These are phyloP conservation scores for Viridothelium virens DNA, from an alignment of 495 filamentous ascomycete species.

Conservation along the genomic window DNA sequence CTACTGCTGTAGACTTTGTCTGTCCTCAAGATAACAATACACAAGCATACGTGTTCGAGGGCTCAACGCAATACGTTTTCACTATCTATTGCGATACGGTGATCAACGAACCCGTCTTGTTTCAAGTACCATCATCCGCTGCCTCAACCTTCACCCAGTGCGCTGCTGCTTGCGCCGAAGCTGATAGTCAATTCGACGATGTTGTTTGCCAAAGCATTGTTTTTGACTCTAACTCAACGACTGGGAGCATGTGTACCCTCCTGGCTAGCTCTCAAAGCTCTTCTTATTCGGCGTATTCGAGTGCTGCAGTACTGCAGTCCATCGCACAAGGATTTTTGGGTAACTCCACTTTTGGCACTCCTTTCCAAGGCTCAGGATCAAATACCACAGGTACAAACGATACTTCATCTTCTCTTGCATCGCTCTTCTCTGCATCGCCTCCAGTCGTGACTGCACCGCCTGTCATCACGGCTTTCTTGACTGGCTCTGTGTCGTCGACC, in stretches of 20 bases:
- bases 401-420: not conserved
- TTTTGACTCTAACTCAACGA: not conserved
- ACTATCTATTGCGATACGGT: not conserved
- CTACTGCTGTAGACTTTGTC: not conserved
- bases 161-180: not conserved
- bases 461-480: not conserved
- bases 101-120: not conserved
- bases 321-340: not conserved
- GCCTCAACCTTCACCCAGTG: not conserved
- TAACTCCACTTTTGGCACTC: not conserved
- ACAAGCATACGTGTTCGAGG: not conserved
- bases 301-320: not conserved
- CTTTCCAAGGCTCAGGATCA: not conserved
- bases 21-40: constrained; percentile 2
- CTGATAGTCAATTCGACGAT: not conserved
- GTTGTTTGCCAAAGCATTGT: not conserved
- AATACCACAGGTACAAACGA: not conserved
- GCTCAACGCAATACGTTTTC: not conserved
- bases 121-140: not conserved
- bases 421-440: constrained; percentile 4
- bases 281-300: not conserved
- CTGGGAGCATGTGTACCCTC: not conserved
- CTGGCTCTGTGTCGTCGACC: not conserved
- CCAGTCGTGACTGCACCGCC: not conserved
- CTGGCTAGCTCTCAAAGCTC: not conserved